Base-by-base conservation (phyloP, 225 moss, liverwort and hornwort genomes). In the Neckera pumila region DNA sequence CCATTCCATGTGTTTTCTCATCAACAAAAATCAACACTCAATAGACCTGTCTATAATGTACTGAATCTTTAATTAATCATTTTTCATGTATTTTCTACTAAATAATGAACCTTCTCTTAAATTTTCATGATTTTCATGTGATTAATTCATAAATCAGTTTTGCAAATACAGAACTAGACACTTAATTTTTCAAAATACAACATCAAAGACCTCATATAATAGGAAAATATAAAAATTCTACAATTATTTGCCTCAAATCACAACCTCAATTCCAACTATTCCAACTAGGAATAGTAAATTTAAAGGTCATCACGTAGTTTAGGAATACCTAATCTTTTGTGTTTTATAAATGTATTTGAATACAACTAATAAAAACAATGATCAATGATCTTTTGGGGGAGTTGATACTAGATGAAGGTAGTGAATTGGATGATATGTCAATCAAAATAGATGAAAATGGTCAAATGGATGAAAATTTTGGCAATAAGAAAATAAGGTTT, bases 21-120 rank as follows among this genome's bases (percentile, higher is more conserved):
- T 22, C 12, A 67, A 67, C 4, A n/a, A 22, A 38, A 22, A 67
- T 21, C 0, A n/a, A 1, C 21, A 21, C 0, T 23, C 23, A 40
- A 3, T 70, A 14, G 25, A 40, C 3, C 1, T n/a, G n/a, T n/a
- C n/a, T n/a, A 0, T 70, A 70, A 14, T 38, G 14, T 38, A 40
- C 8, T 70, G 23, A 40, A 14, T 14, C 40, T n/a, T 70, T 25
- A 2, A 40, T 70, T 14, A 70, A 23, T 14, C 23, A 14, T 4
- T 66, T n/a, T 0, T 21, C 12, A 21, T 12, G 2, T n/a, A 0
- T 66, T n/a, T 66, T 2, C 6, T 20, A n/a, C 2, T n/a, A 66
- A n/a, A n/a, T 20, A 21, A n/a, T n/a, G 6, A 21, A n/a, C 4
- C 21, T 66, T 66, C 3, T n/a, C 2, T n/a, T 10, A n/a, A 66